These are phyloP conservation scores for Kurtzmaniella quercitrusa DNA, from an alignment of 1,139 yeast species.

Conservation along the genomic window DNA sequence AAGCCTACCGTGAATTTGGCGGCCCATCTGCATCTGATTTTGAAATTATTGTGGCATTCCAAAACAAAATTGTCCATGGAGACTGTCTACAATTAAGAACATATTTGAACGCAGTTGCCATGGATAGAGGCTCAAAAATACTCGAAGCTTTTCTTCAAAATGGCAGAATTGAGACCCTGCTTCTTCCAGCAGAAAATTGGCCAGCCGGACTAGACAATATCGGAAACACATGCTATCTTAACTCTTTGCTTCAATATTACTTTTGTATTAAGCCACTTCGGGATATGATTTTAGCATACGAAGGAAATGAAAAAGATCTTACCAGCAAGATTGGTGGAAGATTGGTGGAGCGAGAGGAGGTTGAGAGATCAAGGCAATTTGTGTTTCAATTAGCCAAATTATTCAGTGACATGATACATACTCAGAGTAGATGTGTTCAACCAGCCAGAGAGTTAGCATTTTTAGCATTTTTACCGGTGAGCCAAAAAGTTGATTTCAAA, in stretches of 20 bases:
- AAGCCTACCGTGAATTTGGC: slow-evolving; percentile 43
- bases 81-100: slow-evolving; percentile 49
- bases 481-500: slow-evolving; percentile 60
- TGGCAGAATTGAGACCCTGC: slow-evolving; percentile 58
- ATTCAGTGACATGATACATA: slow-evolving; percentile 65
- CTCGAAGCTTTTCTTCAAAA: slow-evolving; percentile 49
- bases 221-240: slow-evolving; percentile 93
- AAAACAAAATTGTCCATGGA: slow-evolving; percentile 26
- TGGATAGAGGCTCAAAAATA: slow-evolving; percentile 46
- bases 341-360: slow-evolving; percentile 65
- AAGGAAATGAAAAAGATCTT: slow-evolving; percentile 21
- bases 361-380: slow-evolving; percentile 78
- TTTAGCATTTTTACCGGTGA: slow-evolving; percentile 77
- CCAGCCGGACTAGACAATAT: slow-evolving; percentile 92
- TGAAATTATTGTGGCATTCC: slow-evolving; percentile 53
- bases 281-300: slow-evolving; percentile 56
- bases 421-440: slow-evolving; percentile 61
- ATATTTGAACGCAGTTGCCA: slow-evolving; percentile 48
- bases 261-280: slow-evolving; percentile 83
- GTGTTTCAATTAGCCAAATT: slow-evolving; percentile 65
- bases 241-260: slow-evolving; percentile 84
- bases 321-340: slow-evolving; percentile 82
- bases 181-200: slow-evolving; percentile 63
- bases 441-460: slow-evolving; percentile 87
- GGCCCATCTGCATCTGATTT: slow-evolving; percentile 51